phyloP scores from a whole-genome alignment of 2,329 filamentous ascomycete species.

The Curvularia verruculosa region DNA sequence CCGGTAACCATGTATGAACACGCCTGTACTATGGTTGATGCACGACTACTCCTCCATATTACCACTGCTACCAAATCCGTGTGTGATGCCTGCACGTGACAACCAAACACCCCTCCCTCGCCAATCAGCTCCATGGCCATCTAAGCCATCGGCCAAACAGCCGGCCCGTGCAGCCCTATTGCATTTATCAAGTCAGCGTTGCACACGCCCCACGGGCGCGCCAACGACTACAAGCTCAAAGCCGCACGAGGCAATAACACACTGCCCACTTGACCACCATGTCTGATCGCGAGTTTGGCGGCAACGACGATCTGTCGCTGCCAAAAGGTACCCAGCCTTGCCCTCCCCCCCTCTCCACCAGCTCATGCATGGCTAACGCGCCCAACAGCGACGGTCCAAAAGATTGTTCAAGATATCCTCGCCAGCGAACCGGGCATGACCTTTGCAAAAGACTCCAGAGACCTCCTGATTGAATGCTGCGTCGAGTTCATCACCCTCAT shows the following conservation, averaged over 20 bases:
- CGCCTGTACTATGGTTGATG: too few relatives aligned
- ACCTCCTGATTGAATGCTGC: slow-evolving; percentile 96
- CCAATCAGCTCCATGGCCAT: neutral
- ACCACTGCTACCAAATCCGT: neutral
- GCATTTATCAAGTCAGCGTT: slow-evolving; percentile 15
- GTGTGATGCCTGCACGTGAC: neutral
- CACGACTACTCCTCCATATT: too few relatives aligned
- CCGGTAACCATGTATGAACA: too few relatives aligned
- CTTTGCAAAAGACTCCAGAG: slow-evolving; percentile 93
- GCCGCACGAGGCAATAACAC: slow-evolving; percentile 7
- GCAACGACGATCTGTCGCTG: slow-evolving; percentile 52
- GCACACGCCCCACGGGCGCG: slow-evolving; percentile 3
- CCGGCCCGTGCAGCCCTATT: slow-evolving; percentile 13
- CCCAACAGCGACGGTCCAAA: slow-evolving; percentile 68
- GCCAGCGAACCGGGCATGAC: slow-evolving; percentile 76
- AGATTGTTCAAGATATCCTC: slow-evolving; percentile 94
- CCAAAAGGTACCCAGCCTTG: slow-evolving; percentile 45
- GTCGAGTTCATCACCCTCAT: slow-evolving; percentile 99
- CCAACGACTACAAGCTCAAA: slow-evolving; percentile 7
- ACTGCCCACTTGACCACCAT: slow-evolving; percentile 38
- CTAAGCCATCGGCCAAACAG: slow-evolving; percentile 16
- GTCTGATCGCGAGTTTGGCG: slow-evolving; percentile 53
- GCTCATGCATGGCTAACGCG: slow-evolving; percentile 4
- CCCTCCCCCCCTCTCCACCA: neutral
- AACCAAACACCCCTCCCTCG: neutral